These are phyloP conservation scores for Trichoderma simmonsii DNA, from an alignment of 2,329 filamentous ascomycete species.

Conservation along the genomic window DNA sequence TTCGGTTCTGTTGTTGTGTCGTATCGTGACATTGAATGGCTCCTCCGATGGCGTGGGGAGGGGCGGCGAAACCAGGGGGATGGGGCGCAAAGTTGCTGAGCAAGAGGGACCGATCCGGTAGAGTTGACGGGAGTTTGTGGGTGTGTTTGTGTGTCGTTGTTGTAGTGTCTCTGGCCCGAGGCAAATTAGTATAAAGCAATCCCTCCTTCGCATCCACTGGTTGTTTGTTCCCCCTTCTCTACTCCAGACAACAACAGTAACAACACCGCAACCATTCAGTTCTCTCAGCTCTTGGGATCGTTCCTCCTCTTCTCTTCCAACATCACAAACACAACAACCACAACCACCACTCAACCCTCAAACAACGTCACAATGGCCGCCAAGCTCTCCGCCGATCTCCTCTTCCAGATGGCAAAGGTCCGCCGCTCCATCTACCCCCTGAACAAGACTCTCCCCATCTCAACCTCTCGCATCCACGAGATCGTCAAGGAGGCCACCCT, in stretches of 20 bases:
- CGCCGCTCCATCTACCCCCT: conserved; percentile 70
- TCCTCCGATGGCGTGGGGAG: background rate
- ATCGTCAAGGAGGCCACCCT: conserved; percentile 63
- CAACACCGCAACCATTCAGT: conserved; percentile 12
- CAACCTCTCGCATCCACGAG: conserved; percentile 57
- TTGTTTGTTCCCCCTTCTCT: too few species aligned
- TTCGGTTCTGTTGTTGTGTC: background rate
- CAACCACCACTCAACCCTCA: conserved; percentile 19
- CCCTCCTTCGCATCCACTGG: background rate
- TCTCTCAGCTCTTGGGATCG: conserved; percentile 4
- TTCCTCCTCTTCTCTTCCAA: conserved; percentile 11
- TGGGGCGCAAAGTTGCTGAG: background rate
- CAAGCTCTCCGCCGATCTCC: conserved; percentile 43
- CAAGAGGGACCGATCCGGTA: background rate
- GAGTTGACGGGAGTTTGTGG: background rate
- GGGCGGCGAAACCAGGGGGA: background rate
- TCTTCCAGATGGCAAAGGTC: conserved; percentile 63
- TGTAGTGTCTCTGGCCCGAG: background rate
- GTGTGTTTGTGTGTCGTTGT: background rate
- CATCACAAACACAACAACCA: conserved; percentile 3
- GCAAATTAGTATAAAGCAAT: background rate
- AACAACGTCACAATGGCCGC: conserved; percentile 42
- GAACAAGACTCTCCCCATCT: conserved; percentile 56
- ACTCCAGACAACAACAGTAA: background rate
- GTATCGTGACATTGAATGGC: background rate